Conservation (phyloP, 2,329 filamentous ascomycete species). For the Cordyceps cateniannulata region DNA sequence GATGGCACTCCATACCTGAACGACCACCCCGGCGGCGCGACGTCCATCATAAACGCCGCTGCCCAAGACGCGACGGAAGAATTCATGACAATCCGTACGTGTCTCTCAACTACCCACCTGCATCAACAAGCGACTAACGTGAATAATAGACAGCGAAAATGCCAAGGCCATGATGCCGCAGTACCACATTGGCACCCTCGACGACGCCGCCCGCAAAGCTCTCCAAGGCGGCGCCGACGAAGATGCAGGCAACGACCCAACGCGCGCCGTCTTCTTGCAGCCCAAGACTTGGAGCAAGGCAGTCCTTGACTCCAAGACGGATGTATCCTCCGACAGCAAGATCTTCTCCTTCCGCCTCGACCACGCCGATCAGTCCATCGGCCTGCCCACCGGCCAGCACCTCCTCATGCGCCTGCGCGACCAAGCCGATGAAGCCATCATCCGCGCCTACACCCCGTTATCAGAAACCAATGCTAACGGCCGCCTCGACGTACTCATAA, state of each 20-base stretch:
- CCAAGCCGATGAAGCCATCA: slow-evolving; percentile 65
- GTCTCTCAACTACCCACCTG: background rate
- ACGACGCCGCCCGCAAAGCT: slow-evolving; percentile 46
- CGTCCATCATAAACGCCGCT: slow-evolving; percentile 78
- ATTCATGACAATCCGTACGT: slow-evolving; percentile 84
- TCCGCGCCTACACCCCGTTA: slow-evolving; percentile 82
- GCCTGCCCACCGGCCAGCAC: slow-evolving; percentile 80
- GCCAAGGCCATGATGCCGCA: slow-evolving; percentile 83
- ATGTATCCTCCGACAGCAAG: slow-evolving; percentile 69
- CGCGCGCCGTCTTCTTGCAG: slow-evolving; percentile 61
- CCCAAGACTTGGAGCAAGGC: slow-evolving; percentile 68
- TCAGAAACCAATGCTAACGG: slow-evolving; percentile 57
- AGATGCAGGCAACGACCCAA: slow-evolving; percentile 30
- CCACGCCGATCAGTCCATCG: slow-evolving; percentile 61
- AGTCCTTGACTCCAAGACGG: slow-evolving; percentile 59
- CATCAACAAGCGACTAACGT: background rate
- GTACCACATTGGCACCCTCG: slow-evolving; percentile 78
- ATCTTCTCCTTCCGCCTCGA: slow-evolving; percentile 78
- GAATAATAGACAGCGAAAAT: slow-evolving; percentile 73
- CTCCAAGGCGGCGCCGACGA: slow-evolving; percentile 39
- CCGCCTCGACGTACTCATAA: slow-evolving; percentile 68
- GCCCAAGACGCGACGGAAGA: slow-evolving; percentile 79
- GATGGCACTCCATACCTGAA: slow-evolving; percentile 76
- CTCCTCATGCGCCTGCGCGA: slow-evolving; percentile 77
- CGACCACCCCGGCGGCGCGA: slow-evolving; percentile 77